These are phyloP conservation scores for Ganoderma multipileum DNA, from an alignment of 1,284 basidiomycete species.

Conservation along the genomic window DNA sequence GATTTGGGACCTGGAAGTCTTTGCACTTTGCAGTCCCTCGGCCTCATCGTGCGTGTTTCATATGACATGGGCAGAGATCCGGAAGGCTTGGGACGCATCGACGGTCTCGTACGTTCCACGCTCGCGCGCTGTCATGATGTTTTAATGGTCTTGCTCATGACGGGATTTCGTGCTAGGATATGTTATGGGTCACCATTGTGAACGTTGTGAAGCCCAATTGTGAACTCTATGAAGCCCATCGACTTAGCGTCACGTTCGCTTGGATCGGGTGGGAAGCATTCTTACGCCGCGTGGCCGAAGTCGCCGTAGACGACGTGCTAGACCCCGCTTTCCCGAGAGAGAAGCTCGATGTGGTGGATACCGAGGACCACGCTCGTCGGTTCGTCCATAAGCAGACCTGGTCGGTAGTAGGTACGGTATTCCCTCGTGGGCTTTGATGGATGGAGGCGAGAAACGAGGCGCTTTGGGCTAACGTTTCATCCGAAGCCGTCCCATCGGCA, in stretches of 20 bases:
- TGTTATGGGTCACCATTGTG: not conserved
- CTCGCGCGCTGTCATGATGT: not conserved
- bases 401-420: not conserved
- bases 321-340: not conserved
- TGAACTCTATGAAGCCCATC: not conserved
- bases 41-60: not conserved
- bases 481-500: not conserved
- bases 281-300: not conserved
- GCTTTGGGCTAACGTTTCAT: not conserved
- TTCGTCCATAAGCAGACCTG: not conserved
- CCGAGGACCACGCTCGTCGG: not conserved
- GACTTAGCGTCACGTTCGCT: not conserved
- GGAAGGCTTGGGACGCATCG: not conserved
- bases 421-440: not conserved
- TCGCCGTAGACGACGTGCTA: not conserved
- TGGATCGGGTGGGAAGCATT: not conserved
- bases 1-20: not conserved
- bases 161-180: not conserved
- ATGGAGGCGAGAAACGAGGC: not conserved
- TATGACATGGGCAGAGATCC: not conserved
- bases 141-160: not conserved
- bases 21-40: not conserved
- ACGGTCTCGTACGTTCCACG: not conserved
- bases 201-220: too few species aligned
- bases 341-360: not conserved